A percentile compares a stretch with the other conserved stretches of the same genome.
Conservation (phyloP, 306 rosid species). For the Cotoneaster glaucophyllus region DNA sequence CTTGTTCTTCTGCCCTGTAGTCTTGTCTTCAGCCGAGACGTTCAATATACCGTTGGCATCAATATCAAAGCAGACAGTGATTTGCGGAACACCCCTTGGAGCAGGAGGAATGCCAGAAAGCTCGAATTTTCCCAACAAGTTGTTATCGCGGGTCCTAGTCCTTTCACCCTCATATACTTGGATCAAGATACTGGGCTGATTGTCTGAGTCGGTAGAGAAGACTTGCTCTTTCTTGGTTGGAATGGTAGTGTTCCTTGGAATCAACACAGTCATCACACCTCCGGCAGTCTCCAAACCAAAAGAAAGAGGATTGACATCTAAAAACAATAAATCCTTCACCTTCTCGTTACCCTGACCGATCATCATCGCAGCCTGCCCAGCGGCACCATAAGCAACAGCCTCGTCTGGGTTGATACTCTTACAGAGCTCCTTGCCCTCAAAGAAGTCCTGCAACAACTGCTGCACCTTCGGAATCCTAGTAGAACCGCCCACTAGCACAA, state of each 20-base stretch:
- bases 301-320: constrained; percentile 70
- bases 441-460: constrained; percentile 69
- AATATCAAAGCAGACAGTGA: constrained; percentile 62
- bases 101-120: constrained; percentile 79
- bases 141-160: constrained; percentile 64
- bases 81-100: constrained; percentile 70
- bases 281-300: constrained; percentile 74
- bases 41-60: constrained; percentile 70
- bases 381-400: constrained; percentile 77
- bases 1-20: constrained; percentile 72
- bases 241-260: constrained; percentile 66
- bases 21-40: constrained; percentile 72
- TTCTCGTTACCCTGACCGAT: constrained; percentile 72
- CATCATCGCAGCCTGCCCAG: constrained; percentile 73
- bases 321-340: constrained; percentile 61
- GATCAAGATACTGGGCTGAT: constrained; percentile 71
- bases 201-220: constrained; percentile 63
- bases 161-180: constrained; percentile 77
- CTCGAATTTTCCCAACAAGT: constrained; percentile 70
- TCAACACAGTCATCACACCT: constrained; percentile 71
- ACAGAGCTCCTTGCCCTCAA: constrained; percentile 65
- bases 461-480: constrained; percentile 81
- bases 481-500: constrained; percentile 79
- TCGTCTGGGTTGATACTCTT: constrained; percentile 76
- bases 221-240: constrained; percentile 78